phyloP scores from a whole-genome alignment of 345 rosid genomes.

The Theobroma cacao region DNA sequence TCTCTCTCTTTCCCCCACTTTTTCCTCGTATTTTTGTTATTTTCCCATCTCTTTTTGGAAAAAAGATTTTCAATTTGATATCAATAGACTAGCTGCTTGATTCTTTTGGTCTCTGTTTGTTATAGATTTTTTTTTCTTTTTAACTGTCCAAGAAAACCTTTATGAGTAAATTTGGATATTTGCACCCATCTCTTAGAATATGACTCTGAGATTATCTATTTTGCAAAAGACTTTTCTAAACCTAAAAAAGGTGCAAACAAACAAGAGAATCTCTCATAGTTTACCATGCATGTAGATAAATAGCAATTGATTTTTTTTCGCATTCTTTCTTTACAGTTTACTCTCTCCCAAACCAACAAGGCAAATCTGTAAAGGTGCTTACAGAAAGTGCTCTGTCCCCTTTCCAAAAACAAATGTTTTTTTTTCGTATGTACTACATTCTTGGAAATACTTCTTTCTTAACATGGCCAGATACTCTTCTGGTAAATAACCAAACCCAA shows the following conservation, averaged over 20 bases:
- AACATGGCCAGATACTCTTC: too few relatives aligned
- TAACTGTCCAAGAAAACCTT: neutral
- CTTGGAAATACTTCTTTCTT: neutral
- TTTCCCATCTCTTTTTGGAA: neutral
- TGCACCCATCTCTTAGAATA: neutral
- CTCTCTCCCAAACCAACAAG: neutral
- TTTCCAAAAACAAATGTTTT: neutral
- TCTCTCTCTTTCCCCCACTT: neutral
- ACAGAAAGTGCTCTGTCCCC: neutral
- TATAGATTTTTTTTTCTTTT: neutral
- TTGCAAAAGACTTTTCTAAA: neutral
- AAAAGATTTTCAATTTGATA: neutral
- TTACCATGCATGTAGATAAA: neutral
- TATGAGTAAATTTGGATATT: neutral
- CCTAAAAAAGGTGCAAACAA: neutral
- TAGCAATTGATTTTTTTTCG: neutral
- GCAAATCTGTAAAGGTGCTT: neutral
- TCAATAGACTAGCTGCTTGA: neutral
- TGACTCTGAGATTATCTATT: neutral
- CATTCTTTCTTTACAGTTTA: neutral
- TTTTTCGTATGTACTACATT: neutral
- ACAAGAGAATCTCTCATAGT: neutral
- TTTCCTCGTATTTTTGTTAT: neutral
- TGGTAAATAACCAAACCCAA: neutral
- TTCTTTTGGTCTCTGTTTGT: conserved; percentile 1